Conservation (phyloP, 768 basidiomycete genomes). For the Amanita subjunquillea region DNA sequence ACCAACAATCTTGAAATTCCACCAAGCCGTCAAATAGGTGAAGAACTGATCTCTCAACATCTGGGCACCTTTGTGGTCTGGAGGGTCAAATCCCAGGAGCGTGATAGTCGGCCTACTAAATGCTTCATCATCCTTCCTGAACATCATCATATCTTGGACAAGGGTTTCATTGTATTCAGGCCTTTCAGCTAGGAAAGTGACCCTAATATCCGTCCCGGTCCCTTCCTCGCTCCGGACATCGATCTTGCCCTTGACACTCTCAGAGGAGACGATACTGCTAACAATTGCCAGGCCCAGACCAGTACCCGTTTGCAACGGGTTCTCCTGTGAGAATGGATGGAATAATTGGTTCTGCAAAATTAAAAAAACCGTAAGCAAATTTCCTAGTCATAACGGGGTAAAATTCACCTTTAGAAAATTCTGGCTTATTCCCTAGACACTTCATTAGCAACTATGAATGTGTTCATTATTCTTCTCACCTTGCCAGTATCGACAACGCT, state of each 20-base stretch:
- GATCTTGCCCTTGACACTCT: slow-evolving; percentile 81
- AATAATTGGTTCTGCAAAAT: slow-evolving; percentile 74
- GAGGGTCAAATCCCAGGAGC: slow-evolving; percentile 58
- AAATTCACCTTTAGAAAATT: slow-evolving; percentile 72
- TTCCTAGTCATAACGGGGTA: background rate
- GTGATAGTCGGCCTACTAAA: slow-evolving; percentile 41
- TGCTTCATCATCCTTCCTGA: slow-evolving; percentile 27
- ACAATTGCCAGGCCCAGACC: slow-evolving; percentile 94
- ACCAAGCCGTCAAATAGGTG: slow-evolving; percentile 65
- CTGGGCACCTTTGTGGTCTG: slow-evolving; percentile 50
- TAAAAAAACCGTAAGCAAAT: background rate
- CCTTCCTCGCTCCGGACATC: slow-evolving; percentile 92
- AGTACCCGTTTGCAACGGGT: slow-evolving; percentile 86
- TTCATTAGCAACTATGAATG: background rate
- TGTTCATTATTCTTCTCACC: slow-evolving; percentile 23
- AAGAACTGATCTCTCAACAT: slow-evolving; percentile 53
- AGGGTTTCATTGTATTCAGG: slow-evolving; percentile 21
- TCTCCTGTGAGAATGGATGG: slow-evolving; percentile 96
- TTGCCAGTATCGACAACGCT: slow-evolving; percentile 87
- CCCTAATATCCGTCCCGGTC: slow-evolving; percentile 84
- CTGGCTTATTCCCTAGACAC: slow-evolving; percentile 71
- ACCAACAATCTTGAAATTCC: slow-evolving; percentile 50
- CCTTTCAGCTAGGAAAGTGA: slow-evolving; percentile 68
- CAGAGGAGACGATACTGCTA: slow-evolving; percentile 81
- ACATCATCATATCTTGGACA: slow-evolving; percentile 34